These are phyloP conservation scores for Pyrenophora graminea DNA, from an alignment of 2,329 filamentous ascomycete species.

Conservation along the genomic window DNA sequence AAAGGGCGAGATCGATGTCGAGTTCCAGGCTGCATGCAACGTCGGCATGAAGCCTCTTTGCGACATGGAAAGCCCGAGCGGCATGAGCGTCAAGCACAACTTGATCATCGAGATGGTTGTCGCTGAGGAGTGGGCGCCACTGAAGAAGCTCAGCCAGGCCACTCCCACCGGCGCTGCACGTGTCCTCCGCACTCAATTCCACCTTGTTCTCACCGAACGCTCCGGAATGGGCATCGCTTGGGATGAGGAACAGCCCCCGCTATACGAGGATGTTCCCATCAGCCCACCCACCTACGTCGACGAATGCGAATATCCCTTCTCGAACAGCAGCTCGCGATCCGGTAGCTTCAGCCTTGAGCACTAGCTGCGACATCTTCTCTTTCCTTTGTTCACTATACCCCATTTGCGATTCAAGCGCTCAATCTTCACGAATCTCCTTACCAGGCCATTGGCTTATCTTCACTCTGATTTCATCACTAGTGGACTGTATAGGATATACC, in stretches of 20 bases:
- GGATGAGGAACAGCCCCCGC: constrained; percentile 93
- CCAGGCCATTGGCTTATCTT: constrained; percentile 20
- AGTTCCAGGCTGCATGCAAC: constrained; percentile 70
- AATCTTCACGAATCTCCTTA: constrained; percentile 29
- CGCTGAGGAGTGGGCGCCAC: constrained; percentile 78
- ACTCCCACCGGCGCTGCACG: constrained; percentile 89
- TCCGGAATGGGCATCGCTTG: constrained; percentile 88
- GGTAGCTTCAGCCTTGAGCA: constrained; percentile 29
- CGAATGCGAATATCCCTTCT: constrained; percentile 32
- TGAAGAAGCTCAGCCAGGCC: constrained; percentile 71
- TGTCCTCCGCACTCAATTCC: constrained; percentile 91
- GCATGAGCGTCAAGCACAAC: constrained; percentile 79
- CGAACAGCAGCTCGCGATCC: constrained; percentile 29
- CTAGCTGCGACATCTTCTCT: neutral
- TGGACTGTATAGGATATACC: constrained; percentile 36
- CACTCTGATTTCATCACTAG: constrained; percentile 19
- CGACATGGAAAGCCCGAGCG: constrained; percentile 74
- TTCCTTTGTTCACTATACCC: constrained; percentile 5
- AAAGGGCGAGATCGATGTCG: constrained; percentile 77
- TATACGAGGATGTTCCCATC: constrained; percentile 90
- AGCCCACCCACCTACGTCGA: constrained; percentile 68
- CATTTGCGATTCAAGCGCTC: constrained; percentile 8
- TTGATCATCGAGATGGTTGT: constrained; percentile 93
- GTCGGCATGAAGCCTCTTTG: constrained; percentile 70
- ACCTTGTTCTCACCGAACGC: constrained; percentile 78